Evolutionary conservation across 75 land plant genomes (phyloP).

Genomic region (Gnetum montanum): DNA sequence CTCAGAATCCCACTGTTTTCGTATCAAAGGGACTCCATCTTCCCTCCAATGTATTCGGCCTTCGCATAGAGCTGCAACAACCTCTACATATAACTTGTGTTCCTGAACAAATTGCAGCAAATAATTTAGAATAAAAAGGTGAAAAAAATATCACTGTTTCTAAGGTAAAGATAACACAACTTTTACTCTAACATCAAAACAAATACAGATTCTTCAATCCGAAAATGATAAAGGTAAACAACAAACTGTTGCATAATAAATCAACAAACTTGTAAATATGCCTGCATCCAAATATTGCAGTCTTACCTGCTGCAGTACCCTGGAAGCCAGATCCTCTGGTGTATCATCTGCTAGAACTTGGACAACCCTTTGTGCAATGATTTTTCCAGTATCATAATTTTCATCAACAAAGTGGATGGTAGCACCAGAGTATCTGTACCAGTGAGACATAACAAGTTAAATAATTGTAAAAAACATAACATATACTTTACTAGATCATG

Average conservation of each 20-base stretch:
- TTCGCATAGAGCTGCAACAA: constrained; percentile 71
- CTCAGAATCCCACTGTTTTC: constrained; percentile 36
- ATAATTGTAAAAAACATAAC: too few relatives aligned
- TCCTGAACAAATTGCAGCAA: too few relatives aligned
- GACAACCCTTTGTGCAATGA: constrained; percentile 82
- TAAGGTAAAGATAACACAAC: not conserved
- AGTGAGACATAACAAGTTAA: too few relatives aligned
- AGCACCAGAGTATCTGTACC: constrained; percentile 79
- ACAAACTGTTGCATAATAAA: too few relatives aligned
- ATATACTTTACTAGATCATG: too few relatives aligned
- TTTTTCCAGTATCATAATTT: constrained; percentile 75
- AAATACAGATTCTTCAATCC: too few relatives aligned
- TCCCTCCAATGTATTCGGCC: constrained; percentile 71
- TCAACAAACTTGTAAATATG: too few relatives aligned
- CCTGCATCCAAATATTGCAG: too few relatives aligned
- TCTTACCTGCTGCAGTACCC: constrained; percentile 78
- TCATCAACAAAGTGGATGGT: constrained; percentile 97
- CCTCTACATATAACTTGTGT: constrained; percentile 69
- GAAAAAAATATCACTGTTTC: not conserved
- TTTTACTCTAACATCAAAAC: too few relatives aligned
- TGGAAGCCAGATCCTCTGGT: constrained; percentile 58
- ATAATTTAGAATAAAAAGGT: too few relatives aligned
- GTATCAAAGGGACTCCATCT: constrained; percentile 87
- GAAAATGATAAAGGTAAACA: too few relatives aligned
- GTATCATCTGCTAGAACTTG: constrained; percentile 74